These are phyloP conservation scores for Nothophaeocryptopus gaeumannii DNA, from an alignment of 2,329 filamentous ascomycete species.

Conservation along the genomic window DNA sequence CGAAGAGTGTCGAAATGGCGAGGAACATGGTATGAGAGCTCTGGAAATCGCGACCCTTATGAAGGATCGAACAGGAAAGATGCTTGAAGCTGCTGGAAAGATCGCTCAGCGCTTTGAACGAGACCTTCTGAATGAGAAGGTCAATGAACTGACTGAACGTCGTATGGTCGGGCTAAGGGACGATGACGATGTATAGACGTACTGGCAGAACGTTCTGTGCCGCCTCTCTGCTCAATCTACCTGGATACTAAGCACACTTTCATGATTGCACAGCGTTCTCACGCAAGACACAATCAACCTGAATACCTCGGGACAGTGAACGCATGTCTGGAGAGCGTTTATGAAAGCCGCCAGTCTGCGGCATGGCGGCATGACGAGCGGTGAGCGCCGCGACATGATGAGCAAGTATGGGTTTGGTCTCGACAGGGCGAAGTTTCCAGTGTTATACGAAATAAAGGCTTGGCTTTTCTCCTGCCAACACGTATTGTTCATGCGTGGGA, in stretches of 20 bases:
- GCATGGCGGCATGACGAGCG: too few relatives aligned
- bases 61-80: constrained; percentile 78
- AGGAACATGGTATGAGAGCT: constrained; percentile 91
- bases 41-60: constrained; percentile 86
- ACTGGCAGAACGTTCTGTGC: too few relatives aligned
- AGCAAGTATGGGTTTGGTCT: too few relatives aligned
- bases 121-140: constrained; percentile 81
- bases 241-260: too few relatives aligned
- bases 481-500: not conserved
- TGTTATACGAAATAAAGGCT: not conserved
- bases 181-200: constrained; percentile 41
- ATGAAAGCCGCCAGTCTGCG: too few relatives aligned
- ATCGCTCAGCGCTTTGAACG: constrained; percentile 82
- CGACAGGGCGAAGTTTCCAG: too few relatives aligned
- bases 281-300: too few relatives aligned
- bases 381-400: too few relatives aligned
- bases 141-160: constrained; percentile 76
- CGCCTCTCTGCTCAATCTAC: too few relatives aligned
- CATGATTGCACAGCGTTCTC: too few relatives aligned
- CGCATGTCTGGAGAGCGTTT: too few relatives aligned
- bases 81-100: constrained; percentile 88
- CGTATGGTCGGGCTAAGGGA: constrained; percentile 61
- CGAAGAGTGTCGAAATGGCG: constrained; percentile 84
- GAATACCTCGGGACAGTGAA: too few relatives aligned
- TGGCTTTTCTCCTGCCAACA: constrained; percentile 6